Percentiles rank a stretch among this genome's conserved stretches.
Evolutionary conservation across 2,329 filamentous ascomycete genomes (phyloP).

Genomic region (Lecanicillium sp.): DNA sequence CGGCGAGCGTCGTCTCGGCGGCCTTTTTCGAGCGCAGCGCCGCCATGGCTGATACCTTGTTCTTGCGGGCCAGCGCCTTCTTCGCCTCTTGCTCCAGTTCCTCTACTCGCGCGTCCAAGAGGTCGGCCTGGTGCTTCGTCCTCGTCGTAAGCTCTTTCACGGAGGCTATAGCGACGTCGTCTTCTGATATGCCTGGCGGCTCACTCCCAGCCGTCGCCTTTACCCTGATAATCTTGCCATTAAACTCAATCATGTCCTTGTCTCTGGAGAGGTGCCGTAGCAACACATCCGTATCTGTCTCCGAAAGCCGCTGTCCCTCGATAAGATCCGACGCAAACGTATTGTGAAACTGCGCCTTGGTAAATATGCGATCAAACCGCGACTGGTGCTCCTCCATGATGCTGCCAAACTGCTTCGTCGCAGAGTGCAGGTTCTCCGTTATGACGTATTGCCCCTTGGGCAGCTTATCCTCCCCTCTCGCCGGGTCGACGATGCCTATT

Average conservation of each 20-base stretch:
- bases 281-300: conserved; percentile 61
- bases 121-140: conserved; percentile 63
- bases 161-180: conserved; percentile 76
- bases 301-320: conserved; percentile 43
- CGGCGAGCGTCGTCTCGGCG: conserved; percentile 64
- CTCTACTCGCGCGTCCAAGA: conserved; percentile 60
- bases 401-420: conserved; percentile 45
- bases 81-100: conserved; percentile 59
- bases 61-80: conserved; percentile 63
- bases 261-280: conserved; percentile 64
- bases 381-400: conserved; percentile 33
- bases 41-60: conserved; percentile 64
- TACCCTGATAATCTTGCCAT: conserved; percentile 69
- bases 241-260: conserved; percentile 48
- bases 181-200: conserved; percentile 53
- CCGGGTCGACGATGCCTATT: conserved; percentile 51
- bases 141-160: conserved; percentile 72
- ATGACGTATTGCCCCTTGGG: conserved; percentile 59
- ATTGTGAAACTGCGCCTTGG: conserved; percentile 55
- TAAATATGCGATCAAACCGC: conserved; percentile 60
- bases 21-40: conserved; percentile 78
- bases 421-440: conserved; percentile 52
- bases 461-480: conserved; percentile 44
- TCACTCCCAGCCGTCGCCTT: conserved; percentile 44
- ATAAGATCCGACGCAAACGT: conserved; percentile 48